Percentiles rank a stretch among this genome's conserved stretches.
Evolutionary conservation across 2,329 filamentous ascomycete genomes (phyloP).

Genomic region (Epichloe gansuensis): DNA sequence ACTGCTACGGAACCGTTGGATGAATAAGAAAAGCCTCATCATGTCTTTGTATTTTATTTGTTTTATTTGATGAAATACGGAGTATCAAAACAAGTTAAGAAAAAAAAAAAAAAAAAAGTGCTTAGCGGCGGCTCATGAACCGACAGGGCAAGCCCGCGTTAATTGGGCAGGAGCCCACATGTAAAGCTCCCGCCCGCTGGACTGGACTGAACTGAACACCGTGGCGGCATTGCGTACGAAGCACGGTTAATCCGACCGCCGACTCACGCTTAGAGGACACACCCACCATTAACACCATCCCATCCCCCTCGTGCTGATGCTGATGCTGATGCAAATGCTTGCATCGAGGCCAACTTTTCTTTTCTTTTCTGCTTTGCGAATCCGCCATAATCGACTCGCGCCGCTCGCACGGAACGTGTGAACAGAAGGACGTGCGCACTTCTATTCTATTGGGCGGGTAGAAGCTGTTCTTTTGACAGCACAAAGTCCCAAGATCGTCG

Average conservation of each 20-base stretch:
- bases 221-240: conserved; percentile 16
- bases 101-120: too few relatives aligned
- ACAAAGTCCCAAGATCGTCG: conserved; percentile 1
- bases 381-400: background rate
- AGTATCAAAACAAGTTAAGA: too few relatives aligned
- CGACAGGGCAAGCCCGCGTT: too few relatives aligned
- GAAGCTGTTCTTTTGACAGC: background rate
- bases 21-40: too few relatives aligned
- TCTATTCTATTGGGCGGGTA: background rate
- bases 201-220: conserved; percentile 16
- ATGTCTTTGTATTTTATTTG: too few relatives aligned
- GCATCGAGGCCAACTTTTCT: background rate
- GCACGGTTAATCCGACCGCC: conserved; percentile 24
- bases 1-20: too few relatives aligned
- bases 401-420: background rate
- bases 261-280: conserved; percentile 7
- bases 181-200: too few relatives aligned
- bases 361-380: background rate
- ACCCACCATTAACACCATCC: background rate
- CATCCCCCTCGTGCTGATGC: background rate
- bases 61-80: too few relatives aligned
- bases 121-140: too few relatives aligned
- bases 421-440: background rate
- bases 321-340: background rate
- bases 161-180: too few relatives aligned